Percentiles rank a stretch among this genome's conserved stretches.
Conservation (phyloP, 331 rosid species). For the Acacia pycnantha region DNA sequence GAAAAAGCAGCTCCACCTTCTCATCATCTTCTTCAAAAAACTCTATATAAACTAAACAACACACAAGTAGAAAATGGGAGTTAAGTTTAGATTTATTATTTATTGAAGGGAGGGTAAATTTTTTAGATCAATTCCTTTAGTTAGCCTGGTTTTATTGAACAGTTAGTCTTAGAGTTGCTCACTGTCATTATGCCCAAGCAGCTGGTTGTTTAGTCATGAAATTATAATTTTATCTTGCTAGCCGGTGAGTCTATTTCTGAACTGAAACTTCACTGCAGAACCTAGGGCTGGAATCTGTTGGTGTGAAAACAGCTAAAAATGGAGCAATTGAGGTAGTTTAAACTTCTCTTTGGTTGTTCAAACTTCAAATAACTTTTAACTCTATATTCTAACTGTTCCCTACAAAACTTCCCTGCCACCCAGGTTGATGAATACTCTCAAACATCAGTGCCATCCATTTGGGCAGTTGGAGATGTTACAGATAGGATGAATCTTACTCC, state of each 20-base stretch:
- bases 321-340: conserved; percentile 89
- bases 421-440: conserved; percentile 95
- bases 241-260: conserved; percentile 8
- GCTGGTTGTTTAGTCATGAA: conserved; percentile 10
- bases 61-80: background rate
- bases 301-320: conserved; percentile 63
- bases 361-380: conserved; percentile 6
- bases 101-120: background rate
- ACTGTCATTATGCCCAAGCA: conserved; percentile 9
- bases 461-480: conserved; percentile 98
- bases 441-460: conserved; percentile 89
- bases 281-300: conserved; percentile 85
- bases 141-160: background rate
- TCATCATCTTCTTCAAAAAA: background rate
- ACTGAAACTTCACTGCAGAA: conserved; percentile 60
- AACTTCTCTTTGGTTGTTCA: conserved; percentile 13
- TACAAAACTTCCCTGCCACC: background rate
- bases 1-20: background rate
- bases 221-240: background rate
- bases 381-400: conserved; percentile 9
- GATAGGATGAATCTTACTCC: conserved; percentile 94
- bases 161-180: conserved; percentile 5
- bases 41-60: background rate
- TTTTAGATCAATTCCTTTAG: background rate
- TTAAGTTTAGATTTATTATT: conserved; percentile 7